A percentile compares a stretch with the other conserved stretches of the same genome.
These are phyloP conservation scores for Rhynchospora tenuis DNA, from an alignment of 176 grass and related monocot genomes.

Conservation along the genomic window DNA sequence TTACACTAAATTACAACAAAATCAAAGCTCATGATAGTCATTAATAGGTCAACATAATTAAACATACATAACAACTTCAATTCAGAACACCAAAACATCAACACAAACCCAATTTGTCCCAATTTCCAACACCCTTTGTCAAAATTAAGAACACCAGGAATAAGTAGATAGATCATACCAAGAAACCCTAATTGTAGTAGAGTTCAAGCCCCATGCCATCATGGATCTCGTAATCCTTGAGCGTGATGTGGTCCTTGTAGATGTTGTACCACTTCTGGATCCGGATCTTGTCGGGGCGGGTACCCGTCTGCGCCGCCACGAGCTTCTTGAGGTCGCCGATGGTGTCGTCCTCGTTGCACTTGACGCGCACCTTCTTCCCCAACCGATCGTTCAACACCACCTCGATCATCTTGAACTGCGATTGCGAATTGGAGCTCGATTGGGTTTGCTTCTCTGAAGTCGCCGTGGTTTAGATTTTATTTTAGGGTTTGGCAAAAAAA, in stretches of 20 bases:
- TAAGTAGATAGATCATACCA: background rate
- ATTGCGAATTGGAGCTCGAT: background rate
- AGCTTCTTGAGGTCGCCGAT: slow-evolving; percentile 99
- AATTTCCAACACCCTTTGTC: background rate
- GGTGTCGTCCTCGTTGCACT: slow-evolving; percentile 99
- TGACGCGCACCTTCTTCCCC: slow-evolving; percentile 98
- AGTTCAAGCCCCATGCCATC: slow-evolving; percentile 99
- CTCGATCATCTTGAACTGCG: slow-evolving; percentile 73
- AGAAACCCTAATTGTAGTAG: slow-evolving; percentile 69
- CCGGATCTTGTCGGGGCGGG: slow-evolving; percentile 87
- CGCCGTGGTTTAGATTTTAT: background rate
- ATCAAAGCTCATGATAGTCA: background rate
- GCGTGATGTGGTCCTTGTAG: slow-evolving; percentile 99
- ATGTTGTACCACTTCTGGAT: slow-evolving; percentile 99
- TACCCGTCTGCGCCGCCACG: slow-evolving; percentile 96
- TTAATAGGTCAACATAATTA: background rate
- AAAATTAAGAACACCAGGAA: background rate
- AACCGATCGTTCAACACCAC: slow-evolving; percentile 94
- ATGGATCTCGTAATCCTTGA: slow-evolving; percentile 96
- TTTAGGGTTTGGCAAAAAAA: background rate
- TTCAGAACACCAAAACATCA: background rate
- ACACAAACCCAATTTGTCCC: background rate
- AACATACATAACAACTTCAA: background rate
- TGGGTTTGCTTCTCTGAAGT: background rate
- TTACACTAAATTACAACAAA: background rate